phyloP scores from a whole-genome alignment of 805 yeast genomes.

The Monosporozyma yasuniensis region DNA sequence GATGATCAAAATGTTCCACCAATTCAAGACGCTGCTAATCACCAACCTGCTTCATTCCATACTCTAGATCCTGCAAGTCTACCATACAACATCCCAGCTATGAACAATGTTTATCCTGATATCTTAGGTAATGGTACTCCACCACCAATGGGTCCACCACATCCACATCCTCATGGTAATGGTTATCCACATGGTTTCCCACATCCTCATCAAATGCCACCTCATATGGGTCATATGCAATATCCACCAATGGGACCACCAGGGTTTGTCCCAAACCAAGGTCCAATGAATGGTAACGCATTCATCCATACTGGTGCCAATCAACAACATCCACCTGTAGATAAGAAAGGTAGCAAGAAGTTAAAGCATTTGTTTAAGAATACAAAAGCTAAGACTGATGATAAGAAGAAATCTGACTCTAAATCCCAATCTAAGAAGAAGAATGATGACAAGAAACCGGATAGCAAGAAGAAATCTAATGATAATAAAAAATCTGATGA shows the following conservation, averaged over 20 bases:
- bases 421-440: not conserved
- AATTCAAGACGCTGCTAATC: conserved; percentile 4
- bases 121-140: conserved; percentile 3
- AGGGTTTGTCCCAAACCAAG: not conserved
- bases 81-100: conserved; percentile 23
- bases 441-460: no score
- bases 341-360: conserved; percentile 10
- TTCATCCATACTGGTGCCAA: conserved; percentile 4
- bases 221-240: conserved; percentile 6
- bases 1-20: conserved; percentile 5
- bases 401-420: not conserved
- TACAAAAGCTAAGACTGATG: not conserved
- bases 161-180: not conserved
- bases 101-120: conserved; percentile 4
- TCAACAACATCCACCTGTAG: conserved; percentile 2
- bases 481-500: not conserved
- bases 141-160: conserved; percentile 2
- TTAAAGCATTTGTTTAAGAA: conserved; percentile 7
- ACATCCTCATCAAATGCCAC: conserved; percentile 6
- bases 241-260: not conserved
- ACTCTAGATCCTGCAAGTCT: conserved; percentile 18
- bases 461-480: not conserved
- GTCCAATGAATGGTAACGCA: conserved; percentile 10
- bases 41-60: conserved; percentile 2
- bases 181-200: not conserved